Evolutionary conservation across 345 rosid genomes (phyloP).

Genomic region (Eucalyptus grandis): DNA sequence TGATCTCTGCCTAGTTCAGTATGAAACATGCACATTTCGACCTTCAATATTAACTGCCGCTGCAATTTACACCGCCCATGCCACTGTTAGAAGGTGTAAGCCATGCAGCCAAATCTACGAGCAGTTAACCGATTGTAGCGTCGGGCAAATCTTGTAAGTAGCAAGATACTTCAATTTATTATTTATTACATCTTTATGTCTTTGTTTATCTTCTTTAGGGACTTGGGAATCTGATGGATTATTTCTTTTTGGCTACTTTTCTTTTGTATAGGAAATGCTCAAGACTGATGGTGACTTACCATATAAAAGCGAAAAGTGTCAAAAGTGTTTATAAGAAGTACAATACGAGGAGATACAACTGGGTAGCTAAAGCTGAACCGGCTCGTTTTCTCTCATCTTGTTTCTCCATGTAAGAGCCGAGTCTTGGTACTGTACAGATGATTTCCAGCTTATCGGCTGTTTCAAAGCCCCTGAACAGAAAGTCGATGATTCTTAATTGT

Average conservation of each 20-base stretch:
- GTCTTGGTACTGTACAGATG: neutral
- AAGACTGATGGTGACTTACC: conserved; percentile 4
- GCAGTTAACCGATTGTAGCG: conserved; percentile 26
- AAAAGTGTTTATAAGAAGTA: conserved; percentile 1
- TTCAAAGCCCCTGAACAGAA: neutral
- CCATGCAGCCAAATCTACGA: conserved; percentile 39
- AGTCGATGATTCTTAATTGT: neutral
- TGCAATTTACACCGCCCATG: conserved; percentile 56
- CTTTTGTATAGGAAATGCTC: neutral
- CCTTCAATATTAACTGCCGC: conserved; percentile 63
- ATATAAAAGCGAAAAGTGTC: conserved; percentile 1
- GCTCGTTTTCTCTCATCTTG: neutral
- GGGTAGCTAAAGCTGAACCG: neutral
- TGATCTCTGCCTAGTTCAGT: conserved; percentile 43
- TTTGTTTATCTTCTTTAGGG: neutral
- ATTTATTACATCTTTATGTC: neutral
- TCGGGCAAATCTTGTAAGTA: conserved; percentile 34
- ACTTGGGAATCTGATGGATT: too few species aligned
- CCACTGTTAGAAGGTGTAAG: conserved; percentile 18
- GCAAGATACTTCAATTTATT: neutral
- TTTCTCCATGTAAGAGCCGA: neutral
- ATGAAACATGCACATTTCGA: conserved; percentile 42
- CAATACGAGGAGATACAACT: neutral
- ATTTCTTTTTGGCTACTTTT: neutral
- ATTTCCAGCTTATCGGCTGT: neutral